Base-by-base conservation (phyloP, 805 yeast genomes). In the Metschnikowia peoriensis region DNA sequence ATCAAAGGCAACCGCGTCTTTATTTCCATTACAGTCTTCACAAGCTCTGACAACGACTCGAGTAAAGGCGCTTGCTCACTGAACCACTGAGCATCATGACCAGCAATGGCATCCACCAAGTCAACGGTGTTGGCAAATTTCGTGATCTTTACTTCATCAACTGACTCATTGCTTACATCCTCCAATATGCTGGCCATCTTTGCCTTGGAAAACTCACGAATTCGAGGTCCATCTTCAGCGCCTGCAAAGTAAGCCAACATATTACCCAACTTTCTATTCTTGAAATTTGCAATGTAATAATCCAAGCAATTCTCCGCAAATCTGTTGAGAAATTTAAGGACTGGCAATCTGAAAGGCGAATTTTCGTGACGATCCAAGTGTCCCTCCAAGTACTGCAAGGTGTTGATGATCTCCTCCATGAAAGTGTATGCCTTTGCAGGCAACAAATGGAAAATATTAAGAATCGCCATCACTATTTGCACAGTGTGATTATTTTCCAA, bases 341-440 rank as follows among this genome's bases (percentile, higher is more conserved):
- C 81, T 2, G 99, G 97, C n/a, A 75, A 79, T 58, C 99, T 78
- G 76, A 94, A 92, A 4, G 98, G 97, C 1, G 97, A 89, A 41
- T 77, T 78, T 52, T 89, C 88, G 56, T 88, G 89, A 22, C 97
- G 84, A 51, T 97, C 86, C 61, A 94, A 73, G 54, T 86, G 86
- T 3, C 86, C 83, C 68, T 94, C 99, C 62, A 94, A 72, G 52
- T 82, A 84, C 57, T 86, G 81, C 52, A 94, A 78, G 4, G 93
- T 86, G 49, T 78, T 80, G 61, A 94, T 79, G 51, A 94, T 78
- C 61, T 91, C 97, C 47, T 89, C 93, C 84, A 96, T 83, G 62
- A 90, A 94, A 16, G 93, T 86, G 68, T 84, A 88, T 0, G 99
- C 99, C 56, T 89, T 88, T 1, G 96, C 84, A 0, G 99, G 99